Percentiles rank a stretch among this genome's conserved stretches.
These are phyloP conservation scores for Chaetomium cochliodes DNA, from an alignment of 495 filamentous ascomycete species.

Conservation along the genomic window DNA sequence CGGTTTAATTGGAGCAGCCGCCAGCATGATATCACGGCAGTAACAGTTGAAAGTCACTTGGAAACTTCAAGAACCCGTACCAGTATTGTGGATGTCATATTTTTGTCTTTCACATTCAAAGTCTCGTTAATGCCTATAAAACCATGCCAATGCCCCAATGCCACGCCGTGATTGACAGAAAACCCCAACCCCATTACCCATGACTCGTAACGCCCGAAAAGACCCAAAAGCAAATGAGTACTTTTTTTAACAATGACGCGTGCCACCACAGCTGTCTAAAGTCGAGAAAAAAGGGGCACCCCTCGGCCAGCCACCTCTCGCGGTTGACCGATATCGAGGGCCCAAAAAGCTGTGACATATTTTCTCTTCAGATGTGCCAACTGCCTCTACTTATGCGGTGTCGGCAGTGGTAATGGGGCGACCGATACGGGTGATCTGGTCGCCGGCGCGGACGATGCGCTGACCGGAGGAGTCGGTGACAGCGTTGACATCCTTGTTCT, in stretches of 20 bases:
- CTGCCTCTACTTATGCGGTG: slow-evolving; percentile 56
- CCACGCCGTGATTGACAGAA: slow-evolving; percentile 12
- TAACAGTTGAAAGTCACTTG: no score
- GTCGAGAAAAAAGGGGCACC: neutral
- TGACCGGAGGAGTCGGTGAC: slow-evolving; percentile 79
- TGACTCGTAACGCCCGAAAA: slow-evolving; percentile 9
- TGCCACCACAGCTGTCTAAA: slow-evolving; percentile 8
- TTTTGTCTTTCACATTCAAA: neutral
- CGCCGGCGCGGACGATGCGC: slow-evolving; percentile 84
- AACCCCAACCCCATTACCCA: neutral
- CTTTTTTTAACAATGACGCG: slow-evolving; percentile 7
- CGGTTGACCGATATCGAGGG: neutral
- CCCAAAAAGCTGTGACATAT: neutral
- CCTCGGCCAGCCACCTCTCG: neutral
- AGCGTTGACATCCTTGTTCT: slow-evolving; percentile 79
- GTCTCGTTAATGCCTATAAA: slow-evolving; percentile 12
- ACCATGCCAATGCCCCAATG: slow-evolving; percentile 16
- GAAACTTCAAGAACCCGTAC: neutral
- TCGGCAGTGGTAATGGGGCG: slow-evolving; percentile 70
- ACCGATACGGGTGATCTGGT: slow-evolving; percentile 81
- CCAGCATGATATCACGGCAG: no score
- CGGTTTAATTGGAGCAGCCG: no score
- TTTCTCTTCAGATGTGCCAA: neutral
- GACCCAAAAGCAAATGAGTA: neutral
- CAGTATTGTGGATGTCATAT: neutral